phyloP scores from a whole-genome alignment of 2,329 filamentous ascomycete genomes.

The Claviceps africana region DNA sequence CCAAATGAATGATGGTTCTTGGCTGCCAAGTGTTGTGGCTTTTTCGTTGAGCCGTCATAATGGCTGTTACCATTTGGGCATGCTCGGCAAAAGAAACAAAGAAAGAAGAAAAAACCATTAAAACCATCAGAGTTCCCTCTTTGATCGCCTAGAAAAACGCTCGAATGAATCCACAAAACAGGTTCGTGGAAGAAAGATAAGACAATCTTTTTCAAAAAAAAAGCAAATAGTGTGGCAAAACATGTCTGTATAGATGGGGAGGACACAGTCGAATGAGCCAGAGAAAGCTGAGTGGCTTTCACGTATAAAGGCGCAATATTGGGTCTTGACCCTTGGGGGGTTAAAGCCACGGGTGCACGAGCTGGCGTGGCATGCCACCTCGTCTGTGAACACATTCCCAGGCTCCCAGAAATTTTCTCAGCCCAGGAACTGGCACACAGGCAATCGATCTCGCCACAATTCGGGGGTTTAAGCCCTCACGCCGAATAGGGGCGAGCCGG shows the following conservation, averaged over 20 bases:
- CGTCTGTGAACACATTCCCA: neutral
- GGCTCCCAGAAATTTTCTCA: neutral
- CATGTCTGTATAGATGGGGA: neutral
- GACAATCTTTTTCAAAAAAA: too few species aligned
- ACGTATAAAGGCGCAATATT: neutral
- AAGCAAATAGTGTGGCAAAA: too few species aligned
- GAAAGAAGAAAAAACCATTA: too few species aligned
- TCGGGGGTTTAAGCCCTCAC: neutral
- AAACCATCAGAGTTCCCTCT: too few species aligned
- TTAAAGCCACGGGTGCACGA: neutral
- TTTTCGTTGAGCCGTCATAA: too few species aligned
- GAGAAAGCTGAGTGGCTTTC: neutral
- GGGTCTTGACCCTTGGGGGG: neutral
- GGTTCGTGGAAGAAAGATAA: too few species aligned
- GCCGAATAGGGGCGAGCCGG: neutral
- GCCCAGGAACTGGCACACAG: neutral
- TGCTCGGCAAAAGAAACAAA: neutral
- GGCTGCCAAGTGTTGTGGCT: too few species aligned
- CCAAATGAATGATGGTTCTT: too few species aligned
- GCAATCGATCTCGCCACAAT: neutral
- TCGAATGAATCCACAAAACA: too few species aligned
- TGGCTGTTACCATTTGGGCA: neutral
- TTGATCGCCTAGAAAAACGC: too few species aligned
- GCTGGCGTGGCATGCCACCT: neutral
- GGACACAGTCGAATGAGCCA: neutral